Base-by-base conservation (phyloP, 352 stramenopile species). In the Phytophthora agathidicida region DNA sequence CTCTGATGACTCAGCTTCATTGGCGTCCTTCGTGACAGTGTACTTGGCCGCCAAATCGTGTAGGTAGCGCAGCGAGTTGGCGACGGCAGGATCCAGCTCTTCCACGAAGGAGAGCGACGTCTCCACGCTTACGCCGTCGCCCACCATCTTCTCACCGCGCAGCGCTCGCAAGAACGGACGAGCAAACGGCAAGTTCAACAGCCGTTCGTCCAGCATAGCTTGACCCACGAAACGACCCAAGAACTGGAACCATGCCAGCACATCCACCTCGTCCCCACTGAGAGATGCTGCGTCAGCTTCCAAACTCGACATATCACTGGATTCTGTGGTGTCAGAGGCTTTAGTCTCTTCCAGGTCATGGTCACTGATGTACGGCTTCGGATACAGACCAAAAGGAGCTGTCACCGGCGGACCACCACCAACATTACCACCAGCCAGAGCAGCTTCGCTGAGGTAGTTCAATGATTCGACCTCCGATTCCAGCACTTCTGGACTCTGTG, bases 161-260 rank as follows among this genome's bases (percentile, higher is more conserved):
- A 93, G 42, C 7, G 69, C 68, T 19, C 78, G 78, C 28, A 94
- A 45, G 35, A 96, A 90, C 30, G 89, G 79, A 7, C 82, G 71
- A 14, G 89, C 78, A 23, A 97, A 72, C 28, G 89, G 86, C 22
- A 96, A 48, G 38, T 94, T 90, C 23, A 97, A 49, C 46, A 96
- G 51, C 3, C 89, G 80, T 17, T 93, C 84, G 67, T 97, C 89
- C 23, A 96, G 68, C 7, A 96, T 65, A 1, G 89, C 83, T 60
- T 93, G 83, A 0, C 72, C 79, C 2, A 93, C 71, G 43, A 93
- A 87, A 1, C 68, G 75, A 4, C 83, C 83, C 13, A 93, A 58
- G 31, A 93, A 93, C n/a, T 68, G 73, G 56, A 91, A 93, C 74
- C 75, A 91, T 22, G 66, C 46, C 9, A 88, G 28, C 20, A 76